Percentiles rank a stretch among this genome's conserved stretches.
phyloP scores from a whole-genome alignment of 2,329 filamentous ascomycete genomes.

The Claviceps quebecensis region DNA sequence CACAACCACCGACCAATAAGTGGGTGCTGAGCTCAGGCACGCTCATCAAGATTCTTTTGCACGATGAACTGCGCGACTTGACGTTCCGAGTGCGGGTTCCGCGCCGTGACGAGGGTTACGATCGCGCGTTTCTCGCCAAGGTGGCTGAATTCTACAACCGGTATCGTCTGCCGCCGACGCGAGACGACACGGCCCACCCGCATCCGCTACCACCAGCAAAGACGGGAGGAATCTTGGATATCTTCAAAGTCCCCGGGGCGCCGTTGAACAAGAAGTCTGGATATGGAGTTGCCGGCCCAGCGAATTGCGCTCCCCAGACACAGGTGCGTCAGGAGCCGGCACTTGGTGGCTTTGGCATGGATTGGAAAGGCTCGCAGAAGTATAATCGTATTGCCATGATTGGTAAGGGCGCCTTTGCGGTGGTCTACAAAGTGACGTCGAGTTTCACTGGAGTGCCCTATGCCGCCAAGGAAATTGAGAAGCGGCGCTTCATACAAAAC shows the following conservation, averaged over 20 bases:
- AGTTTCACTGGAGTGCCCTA: conserved; percentile 73
- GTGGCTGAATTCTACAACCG: conserved; percentile 49
- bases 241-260: conserved; percentile 17
- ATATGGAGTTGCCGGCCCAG: conserved; percentile 1
- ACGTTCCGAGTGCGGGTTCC: conserved; percentile 80
- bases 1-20: conserved; percentile 14
- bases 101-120: conserved; percentile 51
- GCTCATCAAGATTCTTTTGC: conserved; percentile 54
- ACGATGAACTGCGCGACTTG: conserved; percentile 42
- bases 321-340: conserved; percentile 14
- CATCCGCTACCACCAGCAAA: conserved; percentile 11
- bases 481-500: conserved; percentile 85
- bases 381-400: conserved; percentile 76
- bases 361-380: conserved; percentile 69
- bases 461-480: conserved; percentile 91
- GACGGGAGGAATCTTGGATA: conserved; percentile 32
- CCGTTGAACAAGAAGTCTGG: conserved; percentile 2
- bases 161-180: conserved; percentile 25
- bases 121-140: conserved; percentile 53
- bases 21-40: conserved; percentile 60
- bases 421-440: conserved; percentile 78
- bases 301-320: conserved; percentile 9
- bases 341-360: conserved; percentile 30
- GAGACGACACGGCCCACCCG: conserved; percentile 32
- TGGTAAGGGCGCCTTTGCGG: conserved; percentile 89